Base-by-base conservation (phyloP, 352 stramenopile genomes). In the Thraustochytrium sp. region DNA sequence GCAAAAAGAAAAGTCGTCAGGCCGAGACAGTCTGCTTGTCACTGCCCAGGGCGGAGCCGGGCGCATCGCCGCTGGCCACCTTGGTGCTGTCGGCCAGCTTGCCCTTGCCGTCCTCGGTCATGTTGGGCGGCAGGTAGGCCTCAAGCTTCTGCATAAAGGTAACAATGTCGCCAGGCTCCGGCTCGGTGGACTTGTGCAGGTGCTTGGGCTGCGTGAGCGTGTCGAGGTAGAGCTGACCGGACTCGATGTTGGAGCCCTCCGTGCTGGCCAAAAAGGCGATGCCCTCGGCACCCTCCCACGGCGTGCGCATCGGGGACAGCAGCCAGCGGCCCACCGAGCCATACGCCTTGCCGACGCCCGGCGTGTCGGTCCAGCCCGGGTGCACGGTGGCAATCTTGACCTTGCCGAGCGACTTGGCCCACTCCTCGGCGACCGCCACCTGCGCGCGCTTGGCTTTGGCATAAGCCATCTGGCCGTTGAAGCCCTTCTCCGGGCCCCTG, bases 361-460 rank as follows among this genome's bases (percentile, higher is more conserved):
- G 72, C 18, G 91, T 94, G 59, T 64, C 37, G 8, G 85, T 85
- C 91, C 91, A 94, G 26, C 91, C 91, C 44, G 91, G 91, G 88
- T 94, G 91, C 75, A 75, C 82, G 51, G 87, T 89, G 4, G 92
- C 74, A 65, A 85, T 38, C 29, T 44, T 59, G n/a, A 73, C 44
- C 23, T 85, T 85, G 74, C 88, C 86, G n/a, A 87, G 72, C 44
- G 87, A 84, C 26, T 56, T 62, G 1, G 86, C 86, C 53, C 88
- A 89, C 63, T 86, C 55, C 75, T 93, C 91, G 29, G 89, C 89
- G 37, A 94, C 74, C 13, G 92, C 61, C 13, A 94, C 89, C 85
- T 94, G 91, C 54, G 88, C 90, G 53, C 91, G 72, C 82, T 94
- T 94, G 9, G 91, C 90, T 80, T 92, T 93, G 3, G 87, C 72